phyloP scores from a whole-genome alignment of 495 filamentous ascomycete genomes.

The Neurospora tetraspora region DNA sequence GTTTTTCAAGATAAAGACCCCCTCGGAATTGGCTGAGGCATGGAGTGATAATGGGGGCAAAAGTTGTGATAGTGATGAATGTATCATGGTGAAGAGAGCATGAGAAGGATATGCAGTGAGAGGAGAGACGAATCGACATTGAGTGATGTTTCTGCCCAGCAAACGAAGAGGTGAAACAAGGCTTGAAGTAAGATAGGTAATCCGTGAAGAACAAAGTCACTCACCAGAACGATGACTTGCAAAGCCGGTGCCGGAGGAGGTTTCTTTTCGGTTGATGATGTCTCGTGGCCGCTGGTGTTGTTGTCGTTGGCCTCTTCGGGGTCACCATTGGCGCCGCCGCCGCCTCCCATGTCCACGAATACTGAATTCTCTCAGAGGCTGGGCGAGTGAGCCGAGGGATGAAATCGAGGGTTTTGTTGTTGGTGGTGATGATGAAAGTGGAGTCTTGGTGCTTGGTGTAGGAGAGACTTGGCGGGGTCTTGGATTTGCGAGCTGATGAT shows the following conservation, averaged over 20 bases:
- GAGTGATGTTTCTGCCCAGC: neutral
- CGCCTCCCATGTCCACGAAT: conserved; percentile 2
- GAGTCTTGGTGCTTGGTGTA: no score
- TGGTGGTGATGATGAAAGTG: neutral
- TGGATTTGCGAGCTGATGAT: neutral
- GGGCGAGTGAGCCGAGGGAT: neutral
- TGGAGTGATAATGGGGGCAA: neutral
- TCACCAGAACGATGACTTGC: conserved; percentile 74
- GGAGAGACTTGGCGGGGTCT: neutral
- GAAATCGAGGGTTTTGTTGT: neutral
- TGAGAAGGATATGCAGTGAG: neutral
- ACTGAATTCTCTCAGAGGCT: neutral
- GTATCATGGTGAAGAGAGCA: neutral
- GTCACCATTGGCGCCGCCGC: conserved; percentile 3
- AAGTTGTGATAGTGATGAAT: neutral
- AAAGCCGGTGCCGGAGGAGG: conserved; percentile 41
- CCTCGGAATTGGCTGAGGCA: neutral
- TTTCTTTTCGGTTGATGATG: conserved; percentile 7
- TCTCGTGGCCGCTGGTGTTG: conserved; percentile 8
- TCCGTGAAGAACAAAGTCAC: conserved; percentile 17
- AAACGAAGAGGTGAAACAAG: neutral
- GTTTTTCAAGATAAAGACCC: neutral
- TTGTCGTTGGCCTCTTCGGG: conserved; percentile 4
- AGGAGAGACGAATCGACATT: neutral
- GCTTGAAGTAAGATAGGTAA: neutral